Evolutionary conservation across 768 basidiomycete genomes (phyloP).

Genomic region (Tubosaeta brunneosetosa): DNA sequence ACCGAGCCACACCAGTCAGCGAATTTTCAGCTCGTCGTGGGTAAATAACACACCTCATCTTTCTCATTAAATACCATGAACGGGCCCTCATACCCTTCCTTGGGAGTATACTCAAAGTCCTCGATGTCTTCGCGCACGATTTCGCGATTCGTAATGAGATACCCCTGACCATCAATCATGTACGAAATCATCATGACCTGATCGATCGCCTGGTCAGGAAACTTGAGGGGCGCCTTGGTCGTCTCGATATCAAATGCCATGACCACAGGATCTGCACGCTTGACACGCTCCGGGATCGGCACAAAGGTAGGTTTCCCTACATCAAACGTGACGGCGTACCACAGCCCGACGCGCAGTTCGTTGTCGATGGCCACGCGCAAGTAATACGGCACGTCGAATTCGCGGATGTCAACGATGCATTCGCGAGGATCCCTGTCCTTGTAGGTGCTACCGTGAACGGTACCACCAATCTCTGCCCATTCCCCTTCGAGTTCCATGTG

Average conservation of each 20-base stretch:
- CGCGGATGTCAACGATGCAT: slow-evolving; percentile 88
- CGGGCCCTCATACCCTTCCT: slow-evolving; percentile 95
- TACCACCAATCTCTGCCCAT: slow-evolving; percentile 46
- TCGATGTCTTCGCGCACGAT: slow-evolving; percentile 97
- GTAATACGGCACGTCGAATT: slow-evolving; percentile 97
- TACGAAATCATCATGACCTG: slow-evolving; percentile 99
- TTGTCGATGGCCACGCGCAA: slow-evolving; percentile 99
- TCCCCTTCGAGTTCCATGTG: slow-evolving; percentile 68
- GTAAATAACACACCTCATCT: slow-evolving; percentile 61
- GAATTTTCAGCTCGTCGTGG: background rate
- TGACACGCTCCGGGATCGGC: slow-evolving; percentile 78
- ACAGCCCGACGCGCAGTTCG: slow-evolving; percentile 94
- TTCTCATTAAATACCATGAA: slow-evolving; percentile 94
- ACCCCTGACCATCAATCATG: slow-evolving; percentile 98
- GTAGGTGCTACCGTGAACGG: slow-evolving; percentile 35
- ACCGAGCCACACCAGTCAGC: background rate
- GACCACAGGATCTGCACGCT: slow-evolving; percentile 97
- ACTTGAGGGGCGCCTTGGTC: slow-evolving; percentile 99
- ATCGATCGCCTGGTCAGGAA: slow-evolving; percentile 92
- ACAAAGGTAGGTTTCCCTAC: slow-evolving; percentile 74
- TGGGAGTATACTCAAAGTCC: slow-evolving; percentile 98
- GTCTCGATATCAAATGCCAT: slow-evolving; percentile 99
- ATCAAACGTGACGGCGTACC: slow-evolving; percentile 86
- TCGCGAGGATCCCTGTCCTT: slow-evolving; percentile 82
- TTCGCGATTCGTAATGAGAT: slow-evolving; percentile 94